Base-by-base conservation (phyloP, 805 yeast genomes). In the Sugiyamaella lignohabitans region DNA sequence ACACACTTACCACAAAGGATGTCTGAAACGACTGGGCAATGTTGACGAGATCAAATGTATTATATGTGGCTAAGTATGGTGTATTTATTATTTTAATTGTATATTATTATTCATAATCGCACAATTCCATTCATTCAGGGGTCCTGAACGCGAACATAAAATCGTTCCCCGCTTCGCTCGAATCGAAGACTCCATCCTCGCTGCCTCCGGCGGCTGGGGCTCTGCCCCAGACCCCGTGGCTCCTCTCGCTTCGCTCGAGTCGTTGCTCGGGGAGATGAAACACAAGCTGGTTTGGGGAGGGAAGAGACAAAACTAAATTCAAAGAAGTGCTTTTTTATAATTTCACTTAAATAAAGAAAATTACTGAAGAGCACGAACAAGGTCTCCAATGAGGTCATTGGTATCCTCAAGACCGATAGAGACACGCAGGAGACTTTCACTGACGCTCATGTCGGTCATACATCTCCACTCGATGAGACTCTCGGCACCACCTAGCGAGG, bases 401-500 rank as follows among this genome's bases (percentile, higher is more conserved):
- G 78, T 69, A 55, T 83, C 76, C 62, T 89, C 96, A 40, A 82
- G 73, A 19, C 97, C 98, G 38, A 84, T 71, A 50, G 95, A 84
- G 4, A 89, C 67, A 63, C 97, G 75, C 36, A 89, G 64, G 40
- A 87, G 62, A 1, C 76, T 73, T 19, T 76, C 73, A 18, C 75
- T 69, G 11, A 80, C 82, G 3, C 66, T 53, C 1, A 74, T 61
- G 59, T 87, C 91, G 20, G 83, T 74, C 66, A 89, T 59, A 0
- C 87, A 82, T 60, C 96, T 78, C 95, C 96, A 87, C 65, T 89
- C 97, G 48, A 89, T 79, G 59, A 88, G 69, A 40, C 94, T 83
- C 65, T 91, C 97, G 11, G 84, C 86, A 19, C 97, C 96, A 35
- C 97, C 97, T 22, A 91, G 70, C 2, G 96, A 87, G 0, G 96